Percentiles rank a stretch among this genome's conserved stretches.
These are phyloP conservation scores for Trichosanthes truncata DNA, from an alignment of 306 rosid species.

Conservation along the genomic window DNA sequence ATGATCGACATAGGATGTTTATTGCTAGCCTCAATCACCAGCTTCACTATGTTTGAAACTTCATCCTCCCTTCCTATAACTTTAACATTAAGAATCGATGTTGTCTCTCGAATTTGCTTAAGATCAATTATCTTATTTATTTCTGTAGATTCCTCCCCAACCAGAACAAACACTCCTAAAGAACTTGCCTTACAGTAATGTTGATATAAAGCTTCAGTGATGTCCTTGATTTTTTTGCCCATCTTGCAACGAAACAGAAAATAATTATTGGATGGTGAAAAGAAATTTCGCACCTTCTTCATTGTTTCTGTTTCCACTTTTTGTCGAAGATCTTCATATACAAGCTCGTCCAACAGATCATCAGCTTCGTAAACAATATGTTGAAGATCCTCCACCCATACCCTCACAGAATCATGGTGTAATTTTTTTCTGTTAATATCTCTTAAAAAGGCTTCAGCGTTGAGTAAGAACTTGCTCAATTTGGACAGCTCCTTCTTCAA, in stretches of 20 bases:
- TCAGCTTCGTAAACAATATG: not conserved
- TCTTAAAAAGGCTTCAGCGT: not conserved
- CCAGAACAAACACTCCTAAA: not conserved
- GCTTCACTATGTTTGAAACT: not conserved
- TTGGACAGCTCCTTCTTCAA: not conserved
- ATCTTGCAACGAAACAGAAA: not conserved
- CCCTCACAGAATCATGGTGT: not conserved
- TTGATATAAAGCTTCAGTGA: not conserved
- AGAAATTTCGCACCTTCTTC: not conserved
- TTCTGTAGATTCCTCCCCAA: not conserved
- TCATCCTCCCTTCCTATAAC: not conserved
- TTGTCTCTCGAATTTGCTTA: not conserved
- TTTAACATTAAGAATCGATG: not conserved
- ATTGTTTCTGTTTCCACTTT: not conserved
- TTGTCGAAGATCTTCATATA: not conserved
- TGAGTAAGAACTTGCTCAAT: not conserved
- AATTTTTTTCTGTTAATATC: not conserved
- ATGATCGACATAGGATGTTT: not conserved
- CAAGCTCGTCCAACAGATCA: not conserved
- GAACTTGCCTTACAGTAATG: not conserved
- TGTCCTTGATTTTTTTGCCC: not conserved
- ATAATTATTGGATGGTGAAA: not conserved
- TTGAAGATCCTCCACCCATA: slow-evolving; percentile 7
- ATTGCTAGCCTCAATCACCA: not conserved
- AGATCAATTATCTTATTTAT: not conserved